These are phyloP conservation scores for Zygosaccharomyces lentus DNA, from an alignment of 805 yeast species.

Conservation along the genomic window DNA sequence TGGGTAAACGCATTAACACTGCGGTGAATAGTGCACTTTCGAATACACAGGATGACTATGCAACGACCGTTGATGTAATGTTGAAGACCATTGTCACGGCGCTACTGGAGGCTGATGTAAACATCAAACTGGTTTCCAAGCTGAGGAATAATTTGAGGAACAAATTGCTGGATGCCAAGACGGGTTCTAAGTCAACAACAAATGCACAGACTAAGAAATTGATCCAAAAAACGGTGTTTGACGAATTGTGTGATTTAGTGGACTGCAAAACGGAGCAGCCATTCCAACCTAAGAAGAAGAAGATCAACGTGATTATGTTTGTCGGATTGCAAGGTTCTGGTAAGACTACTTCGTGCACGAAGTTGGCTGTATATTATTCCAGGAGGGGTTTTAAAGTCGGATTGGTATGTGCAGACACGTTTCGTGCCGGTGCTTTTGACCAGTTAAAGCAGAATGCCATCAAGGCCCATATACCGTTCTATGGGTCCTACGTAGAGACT, in stretches of 20 bases:
- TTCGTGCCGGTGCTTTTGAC: constrained; percentile 99
- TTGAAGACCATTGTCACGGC: constrained; percentile 89
- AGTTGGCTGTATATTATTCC: constrained; percentile 89
- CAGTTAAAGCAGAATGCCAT: constrained; percentile 97
- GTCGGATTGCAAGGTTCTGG: constrained; percentile 99
- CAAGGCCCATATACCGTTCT: constrained; percentile 89
- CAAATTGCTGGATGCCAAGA: constrained; percentile 51
- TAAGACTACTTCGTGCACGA: constrained; percentile 96
- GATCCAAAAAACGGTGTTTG: constrained; percentile 88
- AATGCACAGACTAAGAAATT: constrained; percentile 66
- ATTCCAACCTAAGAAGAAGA: constrained; percentile 83
- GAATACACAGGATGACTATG: constrained; percentile 51
- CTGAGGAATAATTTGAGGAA: constrained; percentile 67
- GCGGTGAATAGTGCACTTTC: constrained; percentile 67
- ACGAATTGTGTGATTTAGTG: constrained; percentile 81
- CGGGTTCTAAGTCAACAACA: constrained; percentile 32
- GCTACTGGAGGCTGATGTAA: constrained; percentile 88
- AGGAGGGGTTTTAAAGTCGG: constrained; percentile 93
- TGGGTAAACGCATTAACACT: constrained; percentile 69
- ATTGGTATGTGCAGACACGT: constrained; percentile 97
- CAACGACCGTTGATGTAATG: constrained; percentile 59
- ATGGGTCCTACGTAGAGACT: constrained; percentile 91
- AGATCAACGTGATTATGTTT: constrained; percentile 83
- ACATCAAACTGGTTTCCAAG: constrained; percentile 73
- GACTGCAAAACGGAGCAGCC: constrained; percentile 54